Evolutionary conservation across 257 asterid species (phyloP).

Genomic region (Solanum chiquidenum): DNA sequence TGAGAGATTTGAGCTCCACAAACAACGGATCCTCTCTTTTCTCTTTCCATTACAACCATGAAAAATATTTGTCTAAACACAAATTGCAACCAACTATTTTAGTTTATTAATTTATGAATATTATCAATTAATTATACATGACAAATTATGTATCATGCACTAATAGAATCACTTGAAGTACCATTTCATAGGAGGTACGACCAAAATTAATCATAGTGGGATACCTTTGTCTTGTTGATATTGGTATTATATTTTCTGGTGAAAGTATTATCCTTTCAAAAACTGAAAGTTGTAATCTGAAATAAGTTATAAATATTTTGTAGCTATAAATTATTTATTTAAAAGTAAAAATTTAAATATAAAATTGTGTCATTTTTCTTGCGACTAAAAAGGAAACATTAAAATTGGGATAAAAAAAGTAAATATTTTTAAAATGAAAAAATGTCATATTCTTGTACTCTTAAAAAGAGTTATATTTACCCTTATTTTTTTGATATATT

Average conservation of each 20-base stretch:
- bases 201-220: neutral
- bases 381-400: fast-evolving
- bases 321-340: too few species aligned
- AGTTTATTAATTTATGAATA: neutral
- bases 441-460: too few species aligned
- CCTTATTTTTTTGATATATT: too few species aligned
- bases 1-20: neutral
- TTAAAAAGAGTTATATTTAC: too few species aligned
- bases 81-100: neutral
- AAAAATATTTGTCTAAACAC: neutral
- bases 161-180: neutral
- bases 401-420: too few species aligned
- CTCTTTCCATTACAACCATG: neutral
- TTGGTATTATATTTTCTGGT: neutral
- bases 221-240: neutral
- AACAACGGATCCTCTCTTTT: too few species aligned
- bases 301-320: too few species aligned
- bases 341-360: too few species aligned
- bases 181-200: neutral
- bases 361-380: too few species aligned
- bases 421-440: too few species aligned
- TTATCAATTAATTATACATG: neutral
- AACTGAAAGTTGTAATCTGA: too few species aligned
- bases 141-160: neutral
- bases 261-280: neutral